Evolutionary conservation across 495 filamentous ascomycete genomes (phyloP).

Genomic region (Aspergillus olivimuriae): DNA sequence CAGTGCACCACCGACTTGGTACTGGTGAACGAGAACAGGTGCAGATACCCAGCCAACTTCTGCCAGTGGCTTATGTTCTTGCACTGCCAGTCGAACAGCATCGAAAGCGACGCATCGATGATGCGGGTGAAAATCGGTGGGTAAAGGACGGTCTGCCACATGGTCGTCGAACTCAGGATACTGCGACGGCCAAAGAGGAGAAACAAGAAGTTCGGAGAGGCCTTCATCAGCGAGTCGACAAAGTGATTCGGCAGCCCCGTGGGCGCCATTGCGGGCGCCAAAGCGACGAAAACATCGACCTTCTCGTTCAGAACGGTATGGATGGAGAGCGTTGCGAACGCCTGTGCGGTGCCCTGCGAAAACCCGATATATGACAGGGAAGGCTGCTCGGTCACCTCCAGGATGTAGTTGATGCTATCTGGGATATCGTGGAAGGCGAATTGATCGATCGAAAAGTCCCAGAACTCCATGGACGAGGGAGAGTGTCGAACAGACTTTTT

Average conservation of each 20-base stretch:
- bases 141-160: conserved; percentile 96
- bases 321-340: conserved; percentile 90
- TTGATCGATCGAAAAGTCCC: conserved; percentile 97
- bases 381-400: conserved; percentile 70
- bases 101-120: conserved; percentile 73
- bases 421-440: conserved; percentile 98
- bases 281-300: conserved; percentile 93
- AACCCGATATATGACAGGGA: conserved; percentile 97
- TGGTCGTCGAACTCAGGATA: conserved; percentile 86
- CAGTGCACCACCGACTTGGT: conserved; percentile 96
- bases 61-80: conserved; percentile 79
- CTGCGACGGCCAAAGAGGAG: conserved; percentile 92
- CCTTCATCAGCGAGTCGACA: conserved; percentile 87
- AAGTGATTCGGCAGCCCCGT: conserved; percentile 82
- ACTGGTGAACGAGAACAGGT: conserved; percentile 92
- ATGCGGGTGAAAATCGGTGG: conserved; percentile 87
- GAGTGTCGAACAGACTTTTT: conserved; percentile 78
- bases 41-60: conserved; percentile 94
- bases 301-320: conserved; percentile 89
- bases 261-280: conserved; percentile 94
- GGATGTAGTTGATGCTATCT: conserved; percentile 85
- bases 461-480: conserved; percentile 72
- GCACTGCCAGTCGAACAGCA: conserved; percentile 88
- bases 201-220: conserved; percentile 87
- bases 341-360: conserved; percentile 93